Evolutionary conservation across 1,139 yeast species (phyloP).

Genomic region (Hyphopichia khmerensis): DNA sequence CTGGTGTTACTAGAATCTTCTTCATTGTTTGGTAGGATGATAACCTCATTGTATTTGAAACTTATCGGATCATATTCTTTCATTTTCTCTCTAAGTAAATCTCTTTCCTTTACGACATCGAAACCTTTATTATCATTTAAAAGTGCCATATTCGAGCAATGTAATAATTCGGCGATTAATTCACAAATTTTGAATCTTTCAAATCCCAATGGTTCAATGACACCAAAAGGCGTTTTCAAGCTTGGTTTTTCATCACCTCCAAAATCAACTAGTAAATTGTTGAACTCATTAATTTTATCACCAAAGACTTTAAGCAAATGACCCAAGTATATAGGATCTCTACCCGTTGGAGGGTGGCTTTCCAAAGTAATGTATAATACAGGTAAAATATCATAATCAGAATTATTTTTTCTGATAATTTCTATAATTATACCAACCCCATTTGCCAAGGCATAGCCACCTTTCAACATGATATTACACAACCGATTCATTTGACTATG

Average conservation of each 20-base stretch:
- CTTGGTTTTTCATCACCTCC: conserved; percentile 19
- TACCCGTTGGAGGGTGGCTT: conserved; percentile 89
- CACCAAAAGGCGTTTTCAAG: conserved; percentile 58
- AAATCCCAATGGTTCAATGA: conserved; percentile 84
- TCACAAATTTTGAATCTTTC: conserved; percentile 95
- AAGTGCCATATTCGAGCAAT: conserved; percentile 95
- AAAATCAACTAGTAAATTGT: conserved; percentile 28
- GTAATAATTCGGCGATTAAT: conserved; percentile 81
- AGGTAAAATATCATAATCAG: conserved; percentile 91
- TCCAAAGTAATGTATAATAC: conserved; percentile 84
- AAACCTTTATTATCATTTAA: conserved; percentile 85
- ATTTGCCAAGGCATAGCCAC: conserved; percentile 89
- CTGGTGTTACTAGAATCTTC: conserved; percentile 8
- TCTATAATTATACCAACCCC: conserved; percentile 97
- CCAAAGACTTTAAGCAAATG: conserved; percentile 81
- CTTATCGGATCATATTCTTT: conserved; percentile 47
- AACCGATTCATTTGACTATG: conserved; percentile 67
- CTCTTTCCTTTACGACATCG: conserved; percentile 73
- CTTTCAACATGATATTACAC: conserved; percentile 81
- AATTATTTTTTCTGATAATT: conserved; percentile 90
- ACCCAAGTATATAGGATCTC: conserved; percentile 94
- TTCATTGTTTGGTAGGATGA: conserved; percentile 32
- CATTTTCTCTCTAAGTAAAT: conserved; percentile 57
- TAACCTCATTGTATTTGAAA: conserved; percentile 48
- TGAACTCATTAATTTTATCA: conserved; percentile 67